Evolutionary conservation across 352 stramenopile species (phyloP).

Genomic region (Stramenopiles sp.): DNA sequence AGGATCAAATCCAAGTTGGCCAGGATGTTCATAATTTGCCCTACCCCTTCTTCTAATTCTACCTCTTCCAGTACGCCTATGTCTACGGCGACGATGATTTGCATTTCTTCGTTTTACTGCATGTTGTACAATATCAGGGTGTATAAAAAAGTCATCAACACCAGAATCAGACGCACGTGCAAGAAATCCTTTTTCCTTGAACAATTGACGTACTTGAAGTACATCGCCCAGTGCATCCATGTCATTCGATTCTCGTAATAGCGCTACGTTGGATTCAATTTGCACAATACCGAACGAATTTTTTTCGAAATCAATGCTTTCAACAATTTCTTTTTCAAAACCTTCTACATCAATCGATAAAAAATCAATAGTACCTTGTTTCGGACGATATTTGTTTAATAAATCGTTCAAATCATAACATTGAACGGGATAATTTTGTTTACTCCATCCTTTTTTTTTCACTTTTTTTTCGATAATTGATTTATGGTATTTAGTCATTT

Average conservation of each 20-base stretch:
- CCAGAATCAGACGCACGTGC: not conserved
- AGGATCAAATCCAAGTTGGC: too few species aligned
- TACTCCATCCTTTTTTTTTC: not conserved
- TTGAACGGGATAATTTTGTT: not conserved
- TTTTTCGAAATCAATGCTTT: not conserved
- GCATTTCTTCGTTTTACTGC: not conserved
- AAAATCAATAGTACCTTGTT: not conserved
- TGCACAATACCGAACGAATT: not conserved
- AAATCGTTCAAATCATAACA: not conserved
- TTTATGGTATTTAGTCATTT: not conserved
- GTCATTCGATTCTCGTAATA: not conserved
- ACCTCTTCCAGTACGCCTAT: too few species aligned
- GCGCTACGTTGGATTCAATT: not conserved
- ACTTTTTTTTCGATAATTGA: not conserved
- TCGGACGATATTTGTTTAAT: not conserved
- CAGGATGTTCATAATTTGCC: too few species aligned
- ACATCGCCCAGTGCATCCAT: not conserved
- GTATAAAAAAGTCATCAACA: not conserved
- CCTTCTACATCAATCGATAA: not conserved
- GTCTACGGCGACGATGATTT: not conserved
- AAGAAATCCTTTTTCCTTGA: not conserved
- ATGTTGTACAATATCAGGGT: not conserved
- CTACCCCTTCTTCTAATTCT: too few species aligned
- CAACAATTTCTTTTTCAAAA: not conserved
- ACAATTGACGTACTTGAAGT: not conserved